These are phyloP conservation scores for Malassezia restricta DNA, from an alignment of 1,284 basidiomycete genomes.

Conservation along the genomic window DNA sequence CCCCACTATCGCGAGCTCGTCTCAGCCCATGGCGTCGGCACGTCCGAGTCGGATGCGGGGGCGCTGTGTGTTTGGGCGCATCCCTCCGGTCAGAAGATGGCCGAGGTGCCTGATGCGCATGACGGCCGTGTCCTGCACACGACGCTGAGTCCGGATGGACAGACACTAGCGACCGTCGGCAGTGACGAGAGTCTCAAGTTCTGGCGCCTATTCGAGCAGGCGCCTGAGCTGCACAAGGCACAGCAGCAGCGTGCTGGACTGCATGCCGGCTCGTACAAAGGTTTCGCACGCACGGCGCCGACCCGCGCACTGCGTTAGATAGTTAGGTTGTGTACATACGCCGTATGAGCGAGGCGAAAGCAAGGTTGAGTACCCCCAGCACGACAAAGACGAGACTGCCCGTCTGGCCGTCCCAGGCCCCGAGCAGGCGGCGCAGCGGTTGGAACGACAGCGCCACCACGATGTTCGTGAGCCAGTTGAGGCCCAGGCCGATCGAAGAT, in stretches of 20 bases:
- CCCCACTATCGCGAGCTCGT: conserved; percentile 80
- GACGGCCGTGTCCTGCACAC: conserved; percentile 35
- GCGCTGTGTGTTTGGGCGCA: conserved; percentile 41
- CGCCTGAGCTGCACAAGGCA: conserved; percentile 21
- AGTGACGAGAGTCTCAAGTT: conserved; percentile 44
- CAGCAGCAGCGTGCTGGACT: conserved; percentile 6
- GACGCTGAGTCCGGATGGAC: conserved; percentile 38
- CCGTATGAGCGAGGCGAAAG: conserved; percentile 21
- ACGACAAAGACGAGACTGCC: conserved; percentile 35
- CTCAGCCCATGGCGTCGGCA: conserved; percentile 64
- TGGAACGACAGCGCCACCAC: conserved; percentile 68
- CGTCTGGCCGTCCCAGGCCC: conserved; percentile 28
- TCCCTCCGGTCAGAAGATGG: conserved; percentile 33
- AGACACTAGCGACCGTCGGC: conserved; percentile 40
- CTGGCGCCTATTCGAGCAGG: conserved; percentile 43
- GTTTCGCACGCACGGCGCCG: conserved; percentile 3
- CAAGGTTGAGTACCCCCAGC: conserved; percentile 23
- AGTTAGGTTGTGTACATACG: conserved; percentile 17
- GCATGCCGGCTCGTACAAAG: conserved; percentile 3
- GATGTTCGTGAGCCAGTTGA: conserved; percentile 81
- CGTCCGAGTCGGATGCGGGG: conserved; percentile 28
- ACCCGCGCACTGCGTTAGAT: conserved; percentile 6
- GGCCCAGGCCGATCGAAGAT: conserved; percentile 66
- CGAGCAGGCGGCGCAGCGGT: conserved; percentile 62
- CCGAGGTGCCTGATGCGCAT: conserved; percentile 38